A percentile compares a stretch with the other conserved stretches of the same genome.
Conservation (phyloP, 139 green algal species). For the Chlamydomonas sp. region DNA sequence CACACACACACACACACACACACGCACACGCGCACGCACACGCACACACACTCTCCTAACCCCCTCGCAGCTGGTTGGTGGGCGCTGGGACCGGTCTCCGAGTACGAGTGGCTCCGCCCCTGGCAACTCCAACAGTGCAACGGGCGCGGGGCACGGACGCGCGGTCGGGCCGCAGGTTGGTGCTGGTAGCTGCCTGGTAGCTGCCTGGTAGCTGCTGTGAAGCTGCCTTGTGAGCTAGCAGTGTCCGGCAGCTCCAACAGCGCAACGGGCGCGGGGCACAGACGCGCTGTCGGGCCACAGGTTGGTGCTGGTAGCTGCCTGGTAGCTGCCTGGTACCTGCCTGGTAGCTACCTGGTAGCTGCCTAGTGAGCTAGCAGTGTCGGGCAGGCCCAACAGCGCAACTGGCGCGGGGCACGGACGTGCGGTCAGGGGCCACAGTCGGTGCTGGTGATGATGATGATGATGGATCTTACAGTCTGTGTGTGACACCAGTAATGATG, state of each 20-base stretch:
- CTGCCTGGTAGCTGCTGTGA: constrained; percentile 1
- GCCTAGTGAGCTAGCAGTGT: background rate
- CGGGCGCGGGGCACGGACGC: constrained; percentile 1
- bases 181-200: too few species aligned
- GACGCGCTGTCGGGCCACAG: constrained; percentile 1
- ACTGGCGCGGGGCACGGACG: constrained; percentile 5
- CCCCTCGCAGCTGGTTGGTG: too few species aligned
- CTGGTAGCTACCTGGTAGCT: too few species aligned
- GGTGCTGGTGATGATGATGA: too few species aligned
- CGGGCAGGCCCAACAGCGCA: constrained; percentile 1
- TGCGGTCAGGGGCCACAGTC: background rate
- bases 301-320: too few species aligned
- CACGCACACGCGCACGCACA: too few species aligned
- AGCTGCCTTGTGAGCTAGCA: background rate
- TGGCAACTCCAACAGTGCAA: constrained; percentile 7
- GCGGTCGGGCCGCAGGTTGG: constrained; percentile 5
- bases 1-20: too few species aligned
- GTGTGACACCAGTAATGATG: too few species aligned
- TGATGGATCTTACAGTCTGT: too few species aligned
- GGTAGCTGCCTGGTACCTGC: background rate
- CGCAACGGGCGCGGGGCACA: constrained; percentile 1
- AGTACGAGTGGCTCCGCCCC: background rate
- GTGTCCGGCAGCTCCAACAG: constrained; percentile 1
- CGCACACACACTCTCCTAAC: too few species aligned
- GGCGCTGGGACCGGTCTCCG: background rate